Percentiles rank a stretch among this genome's conserved stretches.
Evolutionary conservation across 768 basidiomycete genomes (phyloP).

Genomic region (Galerina marginata): DNA sequence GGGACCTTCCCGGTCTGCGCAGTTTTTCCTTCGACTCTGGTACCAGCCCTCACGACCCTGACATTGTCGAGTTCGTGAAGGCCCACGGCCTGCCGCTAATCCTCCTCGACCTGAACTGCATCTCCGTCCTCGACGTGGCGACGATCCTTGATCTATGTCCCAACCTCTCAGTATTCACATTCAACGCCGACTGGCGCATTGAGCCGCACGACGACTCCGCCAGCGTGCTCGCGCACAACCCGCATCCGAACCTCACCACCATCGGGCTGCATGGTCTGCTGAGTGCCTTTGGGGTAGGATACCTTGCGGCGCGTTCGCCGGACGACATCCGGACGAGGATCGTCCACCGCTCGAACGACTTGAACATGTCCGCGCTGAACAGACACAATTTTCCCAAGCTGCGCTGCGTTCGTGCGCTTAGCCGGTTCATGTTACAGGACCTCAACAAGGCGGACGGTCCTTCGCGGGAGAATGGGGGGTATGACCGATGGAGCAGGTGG

Average conservation of each 20-base stretch:
- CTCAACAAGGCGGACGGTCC: constrained; percentile 62
- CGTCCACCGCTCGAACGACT: constrained; percentile 64
- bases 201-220: constrained; percentile 36
- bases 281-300: constrained; percentile 72
- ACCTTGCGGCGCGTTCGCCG: constrained; percentile 37
- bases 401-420: constrained; percentile 63
- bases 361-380: constrained; percentile 63
- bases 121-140: constrained; percentile 60
- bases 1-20: constrained; percentile 66
- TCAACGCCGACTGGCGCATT: constrained; percentile 79
- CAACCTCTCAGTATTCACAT: constrained; percentile 62
- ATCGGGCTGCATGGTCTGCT: constrained; percentile 74
- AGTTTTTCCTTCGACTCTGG: constrained; percentile 63
- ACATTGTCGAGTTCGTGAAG: constrained; percentile 62
- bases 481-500: constrained; percentile 74
- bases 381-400: constrained; percentile 65
- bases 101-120: constrained; percentile 70
- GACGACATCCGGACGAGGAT: constrained; percentile 42
- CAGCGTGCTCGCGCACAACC: constrained; percentile 50
- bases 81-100: constrained; percentile 62
- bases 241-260: constrained; percentile 60
- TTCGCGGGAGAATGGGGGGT: constrained; percentile 42
- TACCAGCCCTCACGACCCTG: constrained; percentile 54
- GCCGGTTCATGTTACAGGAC: constrained; percentile 55
- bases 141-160: constrained; percentile 70